These are phyloP conservation scores for Phytopythium vexans DNA, from an alignment of 352 stramenopile species.

Conservation along the genomic window DNA sequence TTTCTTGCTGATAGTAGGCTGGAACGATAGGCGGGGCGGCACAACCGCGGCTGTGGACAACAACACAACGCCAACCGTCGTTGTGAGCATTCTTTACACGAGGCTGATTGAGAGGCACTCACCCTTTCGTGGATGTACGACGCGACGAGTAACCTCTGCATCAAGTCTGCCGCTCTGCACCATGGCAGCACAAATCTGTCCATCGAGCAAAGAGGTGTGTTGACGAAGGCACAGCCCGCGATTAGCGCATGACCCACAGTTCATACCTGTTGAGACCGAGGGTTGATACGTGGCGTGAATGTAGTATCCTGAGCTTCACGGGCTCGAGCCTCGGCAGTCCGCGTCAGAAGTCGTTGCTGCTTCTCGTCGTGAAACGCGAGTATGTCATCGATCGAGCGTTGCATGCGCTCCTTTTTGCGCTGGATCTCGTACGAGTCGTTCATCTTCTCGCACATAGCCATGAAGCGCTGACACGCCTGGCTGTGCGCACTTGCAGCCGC, in stretches of 20 bases:
- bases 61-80: not conserved
- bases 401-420: constrained; percentile 43
- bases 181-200: constrained; percentile 47
- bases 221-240: not conserved
- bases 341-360: constrained; percentile 32
- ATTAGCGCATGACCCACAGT: too few relatives aligned
- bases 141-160: constrained; percentile 16
- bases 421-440: constrained; percentile 42
- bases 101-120: not conserved
- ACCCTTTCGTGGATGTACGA: constrained; percentile 21
- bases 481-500: constrained; percentile 18
- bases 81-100: not conserved
- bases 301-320: constrained; percentile 35
- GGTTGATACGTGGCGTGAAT: constrained; percentile 49
- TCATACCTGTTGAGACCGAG: constrained; percentile 36
- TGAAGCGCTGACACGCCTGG: constrained; percentile 42
- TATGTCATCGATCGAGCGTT: constrained; percentile 49
- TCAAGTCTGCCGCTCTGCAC: constrained; percentile 37
- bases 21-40: constrained; percentile 28
- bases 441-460: constrained; percentile 49
- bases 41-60: constrained; percentile 4
- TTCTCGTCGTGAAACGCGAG: constrained; percentile 44
- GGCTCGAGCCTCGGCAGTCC: constrained; percentile 20
- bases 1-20: constrained; percentile 36
- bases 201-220: not conserved